These are phyloP conservation scores for Aspergillus steynii DNA, from an alignment of 495 filamentous ascomycete genomes.

Conservation along the genomic window DNA sequence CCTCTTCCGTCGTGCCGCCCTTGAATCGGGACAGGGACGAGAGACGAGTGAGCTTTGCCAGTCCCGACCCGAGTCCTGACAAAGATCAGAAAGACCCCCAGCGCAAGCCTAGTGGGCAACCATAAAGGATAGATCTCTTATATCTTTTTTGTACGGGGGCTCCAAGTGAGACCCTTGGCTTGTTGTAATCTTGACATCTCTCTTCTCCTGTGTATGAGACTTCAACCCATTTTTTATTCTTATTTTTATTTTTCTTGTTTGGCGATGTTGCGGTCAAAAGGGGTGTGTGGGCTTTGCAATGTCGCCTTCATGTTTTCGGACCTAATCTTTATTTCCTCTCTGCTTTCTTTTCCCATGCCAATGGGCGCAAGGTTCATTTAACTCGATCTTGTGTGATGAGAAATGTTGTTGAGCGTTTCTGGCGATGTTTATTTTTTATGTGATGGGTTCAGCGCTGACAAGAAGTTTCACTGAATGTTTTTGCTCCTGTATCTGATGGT, in stretches of 20 bases:
- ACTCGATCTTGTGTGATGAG: slow-evolving; percentile 6
- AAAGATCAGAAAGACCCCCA: slow-evolving; percentile 28
- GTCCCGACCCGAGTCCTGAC: slow-evolving; percentile 33
- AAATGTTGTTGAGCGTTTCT: slow-evolving; percentile 12
- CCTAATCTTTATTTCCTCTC: neutral
- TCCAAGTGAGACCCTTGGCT: slow-evolving; percentile 6
- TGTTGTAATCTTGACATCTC: slow-evolving; percentile 10
- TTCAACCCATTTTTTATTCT: slow-evolving; percentile 9
- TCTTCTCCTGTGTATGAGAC: slow-evolving; percentile 23
- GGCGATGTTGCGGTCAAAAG: neutral
- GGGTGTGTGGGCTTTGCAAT: neutral
- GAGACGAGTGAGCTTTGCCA: slow-evolving; percentile 50
- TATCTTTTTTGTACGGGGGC: slow-evolving; percentile 12
- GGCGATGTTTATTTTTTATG: neutral
- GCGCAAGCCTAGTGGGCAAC: slow-evolving; percentile 20
- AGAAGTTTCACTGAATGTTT: slow-evolving; percentile 5
- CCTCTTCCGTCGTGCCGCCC: slow-evolving; percentile 46
- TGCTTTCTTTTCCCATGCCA: neutral
- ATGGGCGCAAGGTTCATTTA: neutral
- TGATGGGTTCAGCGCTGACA: slow-evolving; percentile 9
- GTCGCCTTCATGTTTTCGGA: neutral
- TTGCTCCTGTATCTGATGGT: slow-evolving; percentile 1
- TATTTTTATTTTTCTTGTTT: neutral
- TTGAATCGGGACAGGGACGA: slow-evolving; percentile 42
- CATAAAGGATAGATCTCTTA: slow-evolving; percentile 16